Evolutionary conservation across 257 asterid genomes (phyloP), one percentile per base, ranked within the genome.

Genomic region (Penstemon barbatus): DNA sequence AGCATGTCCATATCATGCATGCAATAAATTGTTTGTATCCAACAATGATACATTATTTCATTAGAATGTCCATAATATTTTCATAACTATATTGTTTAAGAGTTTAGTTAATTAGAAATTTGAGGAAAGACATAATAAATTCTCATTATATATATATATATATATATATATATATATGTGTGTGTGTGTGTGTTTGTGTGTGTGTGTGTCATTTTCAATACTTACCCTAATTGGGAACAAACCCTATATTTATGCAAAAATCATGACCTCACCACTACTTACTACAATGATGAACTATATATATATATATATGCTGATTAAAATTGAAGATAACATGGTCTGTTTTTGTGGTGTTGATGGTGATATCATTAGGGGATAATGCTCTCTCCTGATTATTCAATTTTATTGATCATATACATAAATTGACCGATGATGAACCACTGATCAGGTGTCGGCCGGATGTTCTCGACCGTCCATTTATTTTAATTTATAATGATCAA

Each of bases 401-500:
- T 25, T 25, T 25, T 25, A 25, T 25, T 25, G 33, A 25, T 36
- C 9, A 43, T 69, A 50, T 57, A 11, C 61, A 25, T 25, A 25
- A 25, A 25, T 25, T 57, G 39, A 55, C 12, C 25, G 52, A 62
- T 71, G 4, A 18, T 45, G 8, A 59, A 57, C 70, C 70, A 70
- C 44, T 19, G 70, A 74, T 74, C 61, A 41, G 39, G 18, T 61
- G 74, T 74, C 74, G 78, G 78, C 58, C 36, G 64, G 37, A n/a
- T 57, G 4, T 33, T 66, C 44, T 36, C 57, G 59, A 60, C 78
- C 72, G 40, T 59, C 63, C 25, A 65, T 66, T 66, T 15, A n/a
- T 33, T 39, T 25, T 25, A 25, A 25, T 25, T 25, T 1, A 2
- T 25, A 25, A 0, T 2, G 33, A 25, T 25, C 33, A 25, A 25